phyloP scores from a whole-genome alignment of 768 basidiomycete species.

The Phanerodontia chrysosporium region DNA sequence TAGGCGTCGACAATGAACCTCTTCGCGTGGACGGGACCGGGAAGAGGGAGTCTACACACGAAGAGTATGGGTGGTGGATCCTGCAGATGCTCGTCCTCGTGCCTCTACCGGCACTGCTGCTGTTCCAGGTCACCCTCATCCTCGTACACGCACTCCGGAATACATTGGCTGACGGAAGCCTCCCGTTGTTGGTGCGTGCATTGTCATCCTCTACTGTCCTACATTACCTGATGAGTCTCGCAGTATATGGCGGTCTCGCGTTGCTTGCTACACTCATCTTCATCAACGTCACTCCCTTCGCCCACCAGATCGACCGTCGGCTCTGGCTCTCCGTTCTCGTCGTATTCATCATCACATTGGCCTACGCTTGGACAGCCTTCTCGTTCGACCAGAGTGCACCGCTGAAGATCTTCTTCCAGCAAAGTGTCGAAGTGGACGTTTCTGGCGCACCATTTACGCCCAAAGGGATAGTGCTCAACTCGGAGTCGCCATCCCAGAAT shows the following conservation, averaged over 20 bases:
- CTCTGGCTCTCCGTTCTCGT: conserved; percentile 34
- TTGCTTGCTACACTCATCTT: conserved; percentile 46
- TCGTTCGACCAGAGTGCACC: conserved; percentile 63
- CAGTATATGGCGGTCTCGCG: conserved; percentile 50
- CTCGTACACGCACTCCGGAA: conserved; percentile 47
- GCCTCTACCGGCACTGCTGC: conserved; percentile 47
- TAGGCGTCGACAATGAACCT: conserved; percentile 10
- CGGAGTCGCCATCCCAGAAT: neutral
- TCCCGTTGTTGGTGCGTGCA: conserved; percentile 41
- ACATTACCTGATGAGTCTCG: no score
- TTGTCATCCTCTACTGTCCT: no score
- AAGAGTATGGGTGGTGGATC: conserved; percentile 50
- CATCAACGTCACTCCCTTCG: conserved; percentile 63
- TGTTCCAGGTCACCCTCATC: conserved; percentile 47
- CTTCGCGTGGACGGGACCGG: conserved; percentile 7
- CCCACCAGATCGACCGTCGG: conserved; percentile 42
- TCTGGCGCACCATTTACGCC: neutral
- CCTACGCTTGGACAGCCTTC: conserved; percentile 32
- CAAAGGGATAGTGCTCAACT: neutral
- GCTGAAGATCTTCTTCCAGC: conserved; percentile 69
- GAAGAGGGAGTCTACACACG: conserved; percentile 12
- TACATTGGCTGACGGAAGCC: conserved; percentile 60
- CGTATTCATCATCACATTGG: conserved; percentile 36
- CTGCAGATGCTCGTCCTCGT: conserved; percentile 52
- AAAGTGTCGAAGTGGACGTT: conserved; percentile 44